Percentiles rank a stretch among this genome's conserved stretches.
phyloP scores from a whole-genome alignment of 495 filamentous ascomycete genomes.

The Penicillium canescens region DNA sequence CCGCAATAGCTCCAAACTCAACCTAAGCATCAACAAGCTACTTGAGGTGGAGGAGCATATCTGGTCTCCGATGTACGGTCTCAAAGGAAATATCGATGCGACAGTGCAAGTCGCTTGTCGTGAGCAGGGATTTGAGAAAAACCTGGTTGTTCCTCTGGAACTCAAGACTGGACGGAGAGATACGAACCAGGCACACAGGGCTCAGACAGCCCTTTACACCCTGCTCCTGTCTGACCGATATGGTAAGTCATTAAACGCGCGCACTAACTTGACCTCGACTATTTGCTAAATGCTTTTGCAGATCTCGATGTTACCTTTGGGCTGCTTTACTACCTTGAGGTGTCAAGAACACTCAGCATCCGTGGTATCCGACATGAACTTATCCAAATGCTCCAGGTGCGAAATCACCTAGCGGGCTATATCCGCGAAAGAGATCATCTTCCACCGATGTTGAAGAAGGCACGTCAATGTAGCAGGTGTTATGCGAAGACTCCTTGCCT shows the following conservation, averaged over 20 bases:
- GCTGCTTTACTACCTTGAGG: conserved; percentile 92
- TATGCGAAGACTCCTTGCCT: conserved; percentile 89
- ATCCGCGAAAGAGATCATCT: conserved; percentile 77
- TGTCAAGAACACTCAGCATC: conserved; percentile 79
- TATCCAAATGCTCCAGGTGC: conserved; percentile 91
- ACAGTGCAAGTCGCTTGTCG: conserved; percentile 87
- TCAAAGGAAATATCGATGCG: conserved; percentile 98
- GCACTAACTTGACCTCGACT: not conserved
- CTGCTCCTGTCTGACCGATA: conserved; percentile 92
- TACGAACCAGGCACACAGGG: conserved; percentile 73
- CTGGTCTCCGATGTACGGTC: conserved; percentile 95
- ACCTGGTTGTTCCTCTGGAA: conserved; percentile 86
- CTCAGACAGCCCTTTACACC: conserved; percentile 93
- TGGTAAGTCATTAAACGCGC: conserved; percentile 42
- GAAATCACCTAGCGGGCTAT: conserved; percentile 85
- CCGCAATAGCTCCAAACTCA: conserved; percentile 67
- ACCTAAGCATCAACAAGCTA: conserved; percentile 86
- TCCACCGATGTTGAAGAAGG: conserved; percentile 80
- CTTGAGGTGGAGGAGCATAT: conserved; percentile 96
- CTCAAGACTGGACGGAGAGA: conserved; percentile 89
- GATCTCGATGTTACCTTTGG: conserved; percentile 87
- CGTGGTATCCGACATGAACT: conserved; percentile 82
- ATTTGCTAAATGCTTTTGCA: conserved; percentile 25
- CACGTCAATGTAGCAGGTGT: conserved; percentile 75
- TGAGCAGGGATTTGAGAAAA: conserved; percentile 61